A percentile compares a stretch with the other conserved stretches of the same genome.
Conservation (phyloP, 78 protist species). For the Cavenderia fasciculata region DNA sequence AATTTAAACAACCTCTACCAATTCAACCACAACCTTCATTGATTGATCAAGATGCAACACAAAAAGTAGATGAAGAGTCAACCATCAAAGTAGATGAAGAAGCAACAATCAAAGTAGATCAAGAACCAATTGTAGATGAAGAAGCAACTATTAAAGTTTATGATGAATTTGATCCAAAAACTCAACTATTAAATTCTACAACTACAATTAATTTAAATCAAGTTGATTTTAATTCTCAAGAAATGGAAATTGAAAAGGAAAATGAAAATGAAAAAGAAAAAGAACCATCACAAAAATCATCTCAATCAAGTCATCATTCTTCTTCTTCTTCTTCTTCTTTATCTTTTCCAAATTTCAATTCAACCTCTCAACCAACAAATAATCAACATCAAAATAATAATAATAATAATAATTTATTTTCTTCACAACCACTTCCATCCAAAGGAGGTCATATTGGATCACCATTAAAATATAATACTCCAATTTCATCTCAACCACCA, state of each 20-base stretch:
- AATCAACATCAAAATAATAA: neutral
- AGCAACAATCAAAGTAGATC: neutral
- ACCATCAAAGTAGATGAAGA: neutral
- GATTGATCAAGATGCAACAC: conserved; percentile 22
- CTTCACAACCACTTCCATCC: neutral
- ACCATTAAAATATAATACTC: too few species aligned
- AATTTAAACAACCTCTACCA: neutral
- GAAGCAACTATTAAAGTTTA: neutral
- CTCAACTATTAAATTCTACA: neutral
- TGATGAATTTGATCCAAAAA: neutral
- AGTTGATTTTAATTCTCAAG: neutral
- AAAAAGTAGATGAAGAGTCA: neutral
- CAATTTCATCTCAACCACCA: conserved; percentile 6
- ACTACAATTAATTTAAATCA: neutral
- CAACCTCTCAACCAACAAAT: neutral
- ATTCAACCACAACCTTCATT: neutral
- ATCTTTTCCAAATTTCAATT: too few species aligned
- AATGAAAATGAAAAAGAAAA: too few species aligned
- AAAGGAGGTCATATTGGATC: neutral
- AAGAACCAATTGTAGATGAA: neutral
- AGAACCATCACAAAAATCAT: too few species aligned
- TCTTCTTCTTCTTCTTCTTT: too few species aligned
- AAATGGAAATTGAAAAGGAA: too few species aligned
- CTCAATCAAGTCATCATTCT: too few species aligned
- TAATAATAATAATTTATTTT: neutral